Percentiles rank a stretch among this genome's conserved stretches.
phyloP scores from a whole-genome alignment of 2,329 filamentous ascomycete species.

The Metarhizium anisopliae region DNA sequence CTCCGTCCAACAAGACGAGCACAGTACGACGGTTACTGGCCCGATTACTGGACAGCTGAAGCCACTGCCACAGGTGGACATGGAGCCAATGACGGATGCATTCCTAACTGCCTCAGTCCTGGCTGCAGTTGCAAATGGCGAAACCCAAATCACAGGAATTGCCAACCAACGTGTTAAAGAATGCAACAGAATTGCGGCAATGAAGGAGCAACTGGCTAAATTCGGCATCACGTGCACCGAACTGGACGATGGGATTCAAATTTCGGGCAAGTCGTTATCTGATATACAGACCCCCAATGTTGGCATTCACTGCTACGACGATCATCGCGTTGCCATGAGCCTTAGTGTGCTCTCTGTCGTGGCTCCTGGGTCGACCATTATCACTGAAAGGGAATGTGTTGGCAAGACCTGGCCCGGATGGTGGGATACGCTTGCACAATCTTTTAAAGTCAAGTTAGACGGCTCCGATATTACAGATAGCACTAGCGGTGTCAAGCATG shows the following conservation, averaged over 20 bases:
- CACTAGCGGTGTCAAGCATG: conserved; percentile 9
- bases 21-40: conserved; percentile 87
- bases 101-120: conserved; percentile 93
- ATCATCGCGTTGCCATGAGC: conserved; percentile 97
- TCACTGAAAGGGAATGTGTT: conserved; percentile 85
- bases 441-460: conserved; percentile 67
- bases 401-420: conserved; percentile 98
- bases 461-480: conserved; percentile 52
- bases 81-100: conserved; percentile 99
- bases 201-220: conserved; percentile 90
- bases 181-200: conserved; percentile 91
- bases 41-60: conserved; percentile 66
- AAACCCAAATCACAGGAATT: conserved; percentile 84
- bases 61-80: conserved; percentile 76
- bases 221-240: conserved; percentile 83
- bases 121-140: conserved; percentile 76
- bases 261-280: conserved; percentile 42
- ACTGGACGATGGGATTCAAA: conserved; percentile 87
- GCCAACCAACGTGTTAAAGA: conserved; percentile 98
- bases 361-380: conserved; percentile 60
- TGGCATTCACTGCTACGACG: conserved; percentile 87
- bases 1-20: conserved; percentile 71
- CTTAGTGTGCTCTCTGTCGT: conserved; percentile 81
- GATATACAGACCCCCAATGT: conserved; percentile 46
- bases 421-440: conserved; percentile 82